These are phyloP conservation scores for Xylaria venustula DNA, from an alignment of 495 filamentous ascomycete species.

Conservation along the genomic window DNA sequence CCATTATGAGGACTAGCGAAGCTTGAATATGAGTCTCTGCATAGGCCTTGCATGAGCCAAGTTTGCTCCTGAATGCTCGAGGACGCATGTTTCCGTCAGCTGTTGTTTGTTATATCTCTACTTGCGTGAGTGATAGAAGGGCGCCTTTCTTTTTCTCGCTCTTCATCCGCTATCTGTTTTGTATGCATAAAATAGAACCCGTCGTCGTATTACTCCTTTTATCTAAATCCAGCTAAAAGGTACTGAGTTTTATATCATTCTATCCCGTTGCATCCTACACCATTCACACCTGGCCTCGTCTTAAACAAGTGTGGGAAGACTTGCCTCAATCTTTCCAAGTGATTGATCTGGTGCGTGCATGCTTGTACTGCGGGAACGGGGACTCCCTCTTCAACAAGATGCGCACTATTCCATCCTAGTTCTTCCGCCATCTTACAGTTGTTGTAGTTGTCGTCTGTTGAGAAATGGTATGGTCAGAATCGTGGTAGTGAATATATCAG, in stretches of 20 bases:
- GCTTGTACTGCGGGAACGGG: constrained; percentile 51
- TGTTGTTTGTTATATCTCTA: too few species aligned
- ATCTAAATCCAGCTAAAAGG: background rate
- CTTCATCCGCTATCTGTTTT: too few species aligned
- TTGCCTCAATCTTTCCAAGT: constrained; percentile 59
- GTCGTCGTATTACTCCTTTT: too few species aligned
- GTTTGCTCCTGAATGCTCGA: too few species aligned
- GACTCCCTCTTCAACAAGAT: constrained; percentile 61
- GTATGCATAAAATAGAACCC: too few species aligned
- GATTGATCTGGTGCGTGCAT: constrained; percentile 57
- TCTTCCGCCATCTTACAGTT: constrained; percentile 63
- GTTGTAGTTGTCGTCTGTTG: constrained; percentile 63
- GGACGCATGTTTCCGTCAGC: too few species aligned
- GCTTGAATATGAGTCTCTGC: too few species aligned
- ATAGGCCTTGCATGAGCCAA: too few species aligned
- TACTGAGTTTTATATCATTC: background rate
- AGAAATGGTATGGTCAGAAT: too few species aligned
- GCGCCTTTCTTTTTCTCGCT: too few species aligned
- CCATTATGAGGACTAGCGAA: too few species aligned
- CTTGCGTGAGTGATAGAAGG: too few species aligned
- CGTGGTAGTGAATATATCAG: background rate
- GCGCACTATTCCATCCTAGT: constrained; percentile 65
- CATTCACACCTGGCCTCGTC: background rate
- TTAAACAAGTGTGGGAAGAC: constrained; percentile 69
- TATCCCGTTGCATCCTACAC: background rate